Base-by-base conservation (phyloP, 192 early-diverging fungal species). In the Coemansia reversa region DNA sequence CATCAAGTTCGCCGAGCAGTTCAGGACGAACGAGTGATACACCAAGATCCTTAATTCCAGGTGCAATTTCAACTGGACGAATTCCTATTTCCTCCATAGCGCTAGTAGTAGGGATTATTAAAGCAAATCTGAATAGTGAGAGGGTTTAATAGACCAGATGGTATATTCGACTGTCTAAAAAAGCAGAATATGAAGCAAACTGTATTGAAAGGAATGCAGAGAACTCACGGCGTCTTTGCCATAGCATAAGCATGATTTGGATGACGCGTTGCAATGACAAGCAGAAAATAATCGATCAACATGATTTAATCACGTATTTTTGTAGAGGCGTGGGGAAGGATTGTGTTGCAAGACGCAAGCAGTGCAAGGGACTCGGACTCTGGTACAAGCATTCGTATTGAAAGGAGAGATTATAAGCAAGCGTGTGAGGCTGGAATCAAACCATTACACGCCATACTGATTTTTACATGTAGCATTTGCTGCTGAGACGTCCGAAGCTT, bases 61-160 rank as follows among this genome's bases (percentile, higher is more conserved):
- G 67, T 14, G 71, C 67, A 55, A 74, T 47, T 51, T 79, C 76
- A 39, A 70, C 67, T 12, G 76, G 70, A 53, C 67, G 76, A 45
- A 79, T 65, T 47, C 76, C 76, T 45, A 79, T 79, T 60, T 79
- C 76, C 55, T 79, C 76, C 76, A 79, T 79, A 19, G 63, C 63
- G 53, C 50, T 27, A 22, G 14, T 51, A 33, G 22, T 25, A 51
- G 22, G 22, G 22, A 22, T 53, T 45, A 45, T 45, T 45, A 16
- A 12, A 16, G 3, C 9, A 45, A 45, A 16, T 16, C 39, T 45
- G 39, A 14, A 16, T 16, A 16, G 39, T 45, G 9, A 3, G 16
- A 45, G 39, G 39, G 14, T 45, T 11, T 16, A 14, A 45, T 16
- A 45, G 39, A 45, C 39, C 39, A 45, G 39, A 45, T 45, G 39